These are phyloP conservation scores for Yarrowia hollandica DNA, from an alignment of 805 yeast genomes.

Conservation along the genomic window DNA sequence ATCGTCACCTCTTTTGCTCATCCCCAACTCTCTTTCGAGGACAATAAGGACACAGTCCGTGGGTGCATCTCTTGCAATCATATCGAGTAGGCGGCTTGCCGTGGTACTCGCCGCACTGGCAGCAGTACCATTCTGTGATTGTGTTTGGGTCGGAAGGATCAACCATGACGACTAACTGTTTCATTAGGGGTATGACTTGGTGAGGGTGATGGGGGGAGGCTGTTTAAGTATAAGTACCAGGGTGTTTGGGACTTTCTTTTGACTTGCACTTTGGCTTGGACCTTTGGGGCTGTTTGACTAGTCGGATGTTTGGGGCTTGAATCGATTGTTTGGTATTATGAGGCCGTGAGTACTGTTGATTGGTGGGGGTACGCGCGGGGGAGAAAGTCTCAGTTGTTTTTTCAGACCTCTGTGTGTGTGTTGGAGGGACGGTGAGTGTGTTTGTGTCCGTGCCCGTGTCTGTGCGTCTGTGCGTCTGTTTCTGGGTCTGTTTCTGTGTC, in stretches of 20 bases:
- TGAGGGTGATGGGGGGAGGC: background rate
- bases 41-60: slow-evolving; percentile 40
- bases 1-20: background rate
- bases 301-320: too few species aligned
- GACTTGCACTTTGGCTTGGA: too few species aligned
- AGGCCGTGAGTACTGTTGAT: too few species aligned
- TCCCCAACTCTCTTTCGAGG: slow-evolving; percentile 4
- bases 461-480: too few species aligned
- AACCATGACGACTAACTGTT: background rate
- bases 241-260: too few species aligned
- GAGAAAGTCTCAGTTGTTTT: too few species aligned
- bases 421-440: too few species aligned
- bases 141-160: slow-evolving; percentile 36
- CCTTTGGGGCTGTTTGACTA: background rate
- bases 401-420: too few species aligned
- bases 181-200: background rate
- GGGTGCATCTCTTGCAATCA: slow-evolving; percentile 40
- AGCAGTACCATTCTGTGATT: slow-evolving; percentile 43
- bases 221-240: background rate
- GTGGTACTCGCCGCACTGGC: slow-evolving; percentile 41
- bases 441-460: too few species aligned
- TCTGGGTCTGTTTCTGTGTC: background rate
- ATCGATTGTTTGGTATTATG: too few species aligned
- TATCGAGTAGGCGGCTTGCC: slow-evolving; percentile 37
- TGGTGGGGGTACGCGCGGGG: too few species aligned